These are phyloP conservation scores for Phytophthora fragariaefolia DNA, from an alignment of 352 stramenopile species.

Conservation along the genomic window DNA sequence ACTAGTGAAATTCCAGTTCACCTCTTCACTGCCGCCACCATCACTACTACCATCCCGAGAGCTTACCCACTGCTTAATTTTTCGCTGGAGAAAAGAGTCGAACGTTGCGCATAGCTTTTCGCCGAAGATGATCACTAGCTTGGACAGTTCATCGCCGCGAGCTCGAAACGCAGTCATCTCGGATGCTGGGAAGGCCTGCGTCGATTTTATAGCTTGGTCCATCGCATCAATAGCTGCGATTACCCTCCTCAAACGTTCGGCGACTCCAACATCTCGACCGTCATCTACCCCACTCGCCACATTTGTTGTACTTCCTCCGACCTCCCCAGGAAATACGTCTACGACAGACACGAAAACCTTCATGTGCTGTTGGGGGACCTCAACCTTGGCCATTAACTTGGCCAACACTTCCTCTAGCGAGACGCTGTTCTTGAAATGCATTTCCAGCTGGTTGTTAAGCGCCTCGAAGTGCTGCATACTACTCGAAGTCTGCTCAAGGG, in stretches of 20 bases:
- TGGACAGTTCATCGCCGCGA: slow-evolving; percentile 60
- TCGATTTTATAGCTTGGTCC: slow-evolving; percentile 66
- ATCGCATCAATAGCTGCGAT: slow-evolving; percentile 56
- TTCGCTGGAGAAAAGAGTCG: slow-evolving; percentile 61
- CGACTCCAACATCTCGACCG: slow-evolving; percentile 29
- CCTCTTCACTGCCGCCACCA: slow-evolving; percentile 41
- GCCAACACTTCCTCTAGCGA: slow-evolving; percentile 61
- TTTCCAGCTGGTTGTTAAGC: slow-evolving; percentile 81
- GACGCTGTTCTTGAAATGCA: slow-evolving; percentile 85
- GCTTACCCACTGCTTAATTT: slow-evolving; percentile 40
- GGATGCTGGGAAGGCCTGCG: slow-evolving; percentile 57
- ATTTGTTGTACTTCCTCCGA: slow-evolving; percentile 16
- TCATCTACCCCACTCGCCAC: slow-evolving; percentile 8
- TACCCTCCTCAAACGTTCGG: slow-evolving; percentile 39
- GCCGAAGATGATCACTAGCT: slow-evolving; percentile 47
- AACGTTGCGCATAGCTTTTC: slow-evolving; percentile 67
- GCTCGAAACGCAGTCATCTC: slow-evolving; percentile 70
- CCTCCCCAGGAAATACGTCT: slow-evolving; percentile 55
- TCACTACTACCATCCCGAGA: slow-evolving; percentile 3
- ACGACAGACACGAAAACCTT: slow-evolving; percentile 55
- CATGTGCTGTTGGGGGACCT: slow-evolving; percentile 66
- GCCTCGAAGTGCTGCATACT: slow-evolving; percentile 83
- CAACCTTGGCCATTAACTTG: slow-evolving; percentile 55
- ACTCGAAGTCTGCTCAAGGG: slow-evolving; percentile 61
- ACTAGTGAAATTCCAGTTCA: slow-evolving; percentile 75